Evolutionary conservation across 2,329 filamentous ascomycete species (phyloP), one percentile per base, ranked within the genome.

Genomic region (Fusarium pseudonygamai): DNA sequence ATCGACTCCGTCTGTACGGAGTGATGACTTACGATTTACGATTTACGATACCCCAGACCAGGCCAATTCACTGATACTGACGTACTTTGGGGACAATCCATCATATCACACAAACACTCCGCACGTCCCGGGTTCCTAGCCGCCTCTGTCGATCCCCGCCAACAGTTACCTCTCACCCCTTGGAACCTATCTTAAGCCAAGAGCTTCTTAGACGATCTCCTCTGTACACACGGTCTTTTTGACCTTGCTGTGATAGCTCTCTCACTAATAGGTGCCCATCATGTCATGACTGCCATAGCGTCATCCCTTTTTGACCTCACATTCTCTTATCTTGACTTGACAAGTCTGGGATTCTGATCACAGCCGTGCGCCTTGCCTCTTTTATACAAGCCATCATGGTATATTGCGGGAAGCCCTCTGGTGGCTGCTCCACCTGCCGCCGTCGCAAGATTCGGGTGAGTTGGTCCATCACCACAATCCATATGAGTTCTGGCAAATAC

Each of bases 341-440:
- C 40, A 60, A 52, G 30, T 40, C 57, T 53, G 58, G 32, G 52
- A 32, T 34, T 49, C 56, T 53, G 42, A 28, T 30, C 26, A 39
- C 32, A 37, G 47, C 42, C n/a, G 57, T 49, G 50, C 39, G 52
- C 60, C 52, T 42, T 55, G 56, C 39, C 49, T 62, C 49, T 45
- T 49, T 40, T 26, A 20, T 50, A 32, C n/a, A 34, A 66, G n/a
- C 49, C 65, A 60, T 42, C 62, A 89, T 89, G 87, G 87, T 89
- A 11, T 89, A 88, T 75, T 89, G 87, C 72, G 87, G 87, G 10
- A 88, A 88, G 74, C 87, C 87, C 47, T 89, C 87, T 42, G 87
- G 87, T 76, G 87, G 87, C 45, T 89, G 87, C 78, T 87, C 86
- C 72, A 86, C 82, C 71, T 89, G 87, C 74, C 84, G 87, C 71